Evolutionary conservation across 2,329 filamentous ascomycete genomes (phyloP).

Genomic region (Xenoacremonium recifei): DNA sequence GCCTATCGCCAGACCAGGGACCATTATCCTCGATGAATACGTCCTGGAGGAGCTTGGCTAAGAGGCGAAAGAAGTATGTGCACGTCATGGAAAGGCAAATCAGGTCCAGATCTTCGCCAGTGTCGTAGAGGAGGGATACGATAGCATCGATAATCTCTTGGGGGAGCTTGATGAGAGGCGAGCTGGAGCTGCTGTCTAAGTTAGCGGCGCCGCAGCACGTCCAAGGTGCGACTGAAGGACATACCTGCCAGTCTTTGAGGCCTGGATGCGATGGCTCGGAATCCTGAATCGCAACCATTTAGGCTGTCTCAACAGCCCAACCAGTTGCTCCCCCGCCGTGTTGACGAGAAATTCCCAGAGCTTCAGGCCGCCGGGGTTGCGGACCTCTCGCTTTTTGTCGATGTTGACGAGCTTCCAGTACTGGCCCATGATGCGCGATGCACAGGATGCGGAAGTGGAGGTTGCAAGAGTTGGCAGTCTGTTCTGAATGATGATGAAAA

Average conservation of each 20-base stretch:
- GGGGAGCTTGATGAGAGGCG: conserved; percentile 3
- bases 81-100: conserved; percentile 7
- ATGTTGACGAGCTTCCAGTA: conserved; percentile 9
- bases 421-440: conserved; percentile 9
- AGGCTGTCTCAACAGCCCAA: conserved; percentile 1
- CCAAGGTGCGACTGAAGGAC: no score
- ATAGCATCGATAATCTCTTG: conserved; percentile 8
- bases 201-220: no score
- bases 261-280: background rate
- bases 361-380: background rate
- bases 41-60: conserved; percentile 1
- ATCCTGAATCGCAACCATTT: conserved; percentile 4
- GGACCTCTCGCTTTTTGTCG: conserved; percentile 2
- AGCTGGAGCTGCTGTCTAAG: no score
- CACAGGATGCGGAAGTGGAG: no score
- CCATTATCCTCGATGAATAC: conserved; percentile 1
- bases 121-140: background rate
- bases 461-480: no score
- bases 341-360: background rate
- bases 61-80: conserved; percentile 10
- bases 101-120: background rate
- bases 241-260: conserved; percentile 6
- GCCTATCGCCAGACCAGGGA: conserved; percentile 4
- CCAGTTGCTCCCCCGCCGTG: conserved; percentile 2
- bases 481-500: no score